These are phyloP conservation scores for Crithidia expoeki DNA, from an alignment of 208 protist genomes.

Conservation along the genomic window DNA sequence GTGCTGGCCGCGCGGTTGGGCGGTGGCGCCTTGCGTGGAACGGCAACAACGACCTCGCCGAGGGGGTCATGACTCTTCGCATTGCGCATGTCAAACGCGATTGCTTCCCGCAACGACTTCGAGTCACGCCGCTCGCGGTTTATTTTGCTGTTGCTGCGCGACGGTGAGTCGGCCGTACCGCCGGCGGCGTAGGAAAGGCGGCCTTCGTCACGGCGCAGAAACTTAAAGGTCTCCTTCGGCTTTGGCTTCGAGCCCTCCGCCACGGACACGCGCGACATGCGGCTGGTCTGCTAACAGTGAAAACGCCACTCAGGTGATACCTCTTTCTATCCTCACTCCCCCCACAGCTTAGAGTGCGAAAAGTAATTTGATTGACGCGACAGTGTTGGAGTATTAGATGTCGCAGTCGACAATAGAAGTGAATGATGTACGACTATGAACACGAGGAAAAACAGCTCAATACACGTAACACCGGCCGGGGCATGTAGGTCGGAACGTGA, in stretches of 20 bases:
- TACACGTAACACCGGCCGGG: no score
- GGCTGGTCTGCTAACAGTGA: neutral
- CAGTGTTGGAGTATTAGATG: no score
- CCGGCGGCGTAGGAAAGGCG: constrained; percentile 69
- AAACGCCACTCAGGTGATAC: no score
- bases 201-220: constrained; percentile 82
- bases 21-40: constrained; percentile 77
- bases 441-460: no score
- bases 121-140: constrained; percentile 66
- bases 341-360: no score
- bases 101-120: constrained; percentile 75
- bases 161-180: constrained; percentile 26
- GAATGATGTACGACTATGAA: no score
- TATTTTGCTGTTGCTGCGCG: constrained; percentile 16
- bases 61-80: constrained; percentile 78
- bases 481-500: no score
- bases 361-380: no score
- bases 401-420: no score
- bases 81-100: constrained; percentile 86
- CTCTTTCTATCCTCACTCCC: no score
- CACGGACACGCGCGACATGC: constrained; percentile 66
- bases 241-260: constrained; percentile 68
- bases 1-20: constrained; percentile 32
- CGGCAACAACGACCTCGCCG: constrained; percentile 77
- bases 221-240: constrained; percentile 81